Evolutionary conservation across 371 early-diverging fungal genomes (phyloP), one percentile per base, ranked within the genome.

Genomic region (Rhizopus delemar): DNA sequence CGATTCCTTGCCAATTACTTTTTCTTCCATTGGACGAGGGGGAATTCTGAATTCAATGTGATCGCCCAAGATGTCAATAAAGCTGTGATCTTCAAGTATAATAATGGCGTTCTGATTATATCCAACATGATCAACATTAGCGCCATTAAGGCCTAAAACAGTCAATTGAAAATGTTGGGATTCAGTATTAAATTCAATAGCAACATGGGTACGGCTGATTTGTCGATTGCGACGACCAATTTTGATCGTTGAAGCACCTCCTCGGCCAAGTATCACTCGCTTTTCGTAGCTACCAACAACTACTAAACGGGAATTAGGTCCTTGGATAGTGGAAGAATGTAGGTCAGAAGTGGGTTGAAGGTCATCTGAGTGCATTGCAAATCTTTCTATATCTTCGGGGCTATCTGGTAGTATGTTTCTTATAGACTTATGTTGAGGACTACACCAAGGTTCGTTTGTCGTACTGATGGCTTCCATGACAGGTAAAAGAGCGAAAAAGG

Each of bases 161-260:
- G 65, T 63, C n/a, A 86, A 62, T 49, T 76, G 76, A 59, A 81
- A 83, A 9, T 61, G 59, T n/a, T 63, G 35, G 5, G 48, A 34
- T 1, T 60, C 53, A 15, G 52, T 13, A 46, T 70, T 66, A 62
- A 74, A 82, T 36, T 77, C 67, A 32, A 86, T 75, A 36, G 82
- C 73, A n/a, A 80, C 75, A 62, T 86, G 86, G 41, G 71, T 65
- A 46, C 86, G 80, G 51, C 84, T 83, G 38, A 86, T 79, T 53
- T 83, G 79, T 51, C 81, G 71, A 68, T 86, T 86, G 35, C 84
- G 69, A 32, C 77, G 71, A 35, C 84, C 86, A 45, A 86, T 77
- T 56, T 86, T 83, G 53, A 83, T 54, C 7, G 81, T 82, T 7
- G 77, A 75, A 15, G 77, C 70, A 16, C 81, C 77, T 22, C 86